Conservation (phyloP, 2,329 filamentous ascomycete species). For the Fusarium neocosmosporiellum region DNA sequence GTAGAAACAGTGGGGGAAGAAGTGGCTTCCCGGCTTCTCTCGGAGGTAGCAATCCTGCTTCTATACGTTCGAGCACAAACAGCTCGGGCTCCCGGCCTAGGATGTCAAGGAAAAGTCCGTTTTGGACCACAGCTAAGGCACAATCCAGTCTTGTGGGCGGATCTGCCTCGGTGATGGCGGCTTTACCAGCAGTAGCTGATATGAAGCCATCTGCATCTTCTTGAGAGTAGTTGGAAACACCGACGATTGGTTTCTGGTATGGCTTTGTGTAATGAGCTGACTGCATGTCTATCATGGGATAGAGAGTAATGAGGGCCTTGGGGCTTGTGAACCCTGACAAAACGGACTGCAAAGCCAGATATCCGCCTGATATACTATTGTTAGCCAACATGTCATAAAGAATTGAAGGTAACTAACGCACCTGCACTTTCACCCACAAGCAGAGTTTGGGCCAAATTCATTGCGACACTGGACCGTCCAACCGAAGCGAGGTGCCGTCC, state of each 20-base stretch:
- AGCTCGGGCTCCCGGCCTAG: neutral
- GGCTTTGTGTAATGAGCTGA: neutral
- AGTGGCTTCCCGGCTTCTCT: neutral
- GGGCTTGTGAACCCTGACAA: neutral
- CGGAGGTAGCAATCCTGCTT: neutral
- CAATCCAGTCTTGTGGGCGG: neutral
- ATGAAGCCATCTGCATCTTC: neutral
- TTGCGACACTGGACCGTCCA: neutral
- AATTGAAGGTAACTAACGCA: neutral
- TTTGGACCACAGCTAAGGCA: neutral
- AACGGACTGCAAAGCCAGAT: neutral
- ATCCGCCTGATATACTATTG: neutral
- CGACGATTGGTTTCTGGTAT: neutral
- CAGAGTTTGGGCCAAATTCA: neutral
- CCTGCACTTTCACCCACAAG: neutral
- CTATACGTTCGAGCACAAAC: neutral
- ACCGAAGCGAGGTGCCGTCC: neutral
- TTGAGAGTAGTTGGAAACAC: neutral
- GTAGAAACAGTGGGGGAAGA: neutral
- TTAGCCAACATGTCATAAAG: rapidly evolving
- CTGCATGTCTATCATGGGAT: neutral
- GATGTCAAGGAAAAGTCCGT: neutral
- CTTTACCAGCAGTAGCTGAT: neutral
- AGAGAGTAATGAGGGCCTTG: neutral
- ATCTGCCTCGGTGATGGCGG: neutral